Evolutionary conservation across 345 rosid species (phyloP), one percentile per base, ranked within the genome.

Genomic region (Gossypioides kirkii): DNA sequence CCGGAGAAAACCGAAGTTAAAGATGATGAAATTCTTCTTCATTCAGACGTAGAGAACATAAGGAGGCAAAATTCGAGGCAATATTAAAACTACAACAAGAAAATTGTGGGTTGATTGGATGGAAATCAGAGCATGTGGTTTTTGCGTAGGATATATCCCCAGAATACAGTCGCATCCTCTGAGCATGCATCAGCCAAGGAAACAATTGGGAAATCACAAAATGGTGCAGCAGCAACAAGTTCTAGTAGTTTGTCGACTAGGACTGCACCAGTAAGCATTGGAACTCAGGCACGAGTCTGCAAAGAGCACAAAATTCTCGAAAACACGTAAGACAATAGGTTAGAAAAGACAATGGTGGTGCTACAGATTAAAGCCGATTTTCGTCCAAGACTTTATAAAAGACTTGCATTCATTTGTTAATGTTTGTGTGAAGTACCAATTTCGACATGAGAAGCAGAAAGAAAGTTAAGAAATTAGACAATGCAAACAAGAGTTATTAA

Each of bases 71-170:
- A 84, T 62, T 89, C 85, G 96, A 91, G 74, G 74, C 87, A 50
- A 69, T 82, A 73, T 43, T 81, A 53, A 90, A 86, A 80, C 63
- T 75, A 10, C 97, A 94, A 73, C 75, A 87, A 82, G 96, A 87
- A 63, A 87, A 75, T 6, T 80, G 85, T 9, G 94, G 97, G 69
- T 54, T 91, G 62, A 89, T 90, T 65, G 91, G 92, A 77, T 87
- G 82, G 8, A 88, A 84, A 79, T 84, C 73, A 69, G 83, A 79
- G 65, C 49, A 86, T 49, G 82, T 81, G 1, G 92, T 91, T 59
- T 59, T 77, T 83, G 74, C 94, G 96, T 4, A 94, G 93, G 66
- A 87, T 90, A 90, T 87, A 80, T 85, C 88, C 90, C 77, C 87
- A 89, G 41, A 88, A 61, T 9, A 82, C 86, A 32, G 76, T 76